Base-by-base conservation (phyloP, 768 basidiomycete species). In the Termitomyces sp. region DNA sequence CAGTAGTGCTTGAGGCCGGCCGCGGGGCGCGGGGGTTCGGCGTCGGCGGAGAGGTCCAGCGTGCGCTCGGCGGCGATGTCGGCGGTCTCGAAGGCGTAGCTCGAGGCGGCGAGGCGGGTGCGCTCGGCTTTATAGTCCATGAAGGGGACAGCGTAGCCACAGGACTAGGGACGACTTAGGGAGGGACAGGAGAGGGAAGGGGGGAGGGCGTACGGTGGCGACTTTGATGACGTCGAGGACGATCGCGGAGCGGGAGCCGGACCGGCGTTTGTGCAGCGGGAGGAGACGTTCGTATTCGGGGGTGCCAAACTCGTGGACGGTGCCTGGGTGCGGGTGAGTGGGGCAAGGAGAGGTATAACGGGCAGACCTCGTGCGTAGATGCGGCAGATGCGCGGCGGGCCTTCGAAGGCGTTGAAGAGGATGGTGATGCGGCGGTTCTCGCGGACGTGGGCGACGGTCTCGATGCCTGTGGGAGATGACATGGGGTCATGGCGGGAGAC, bases 381-480 rank as follows among this genome's bases (percentile, higher is more conserved):
- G 28, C 85, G 72, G 15, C 79, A 65, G 61, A 87, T 85, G 16
- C 78, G 73, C 5, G 86, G 80, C 1, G 81, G 77, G 4, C 84
- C 85, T 39, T 84, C 80, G 54, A 87, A 86, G 1, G 84, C 82
- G 57, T 78, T 77, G 69, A 87, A 86, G 60, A 86, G 69, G 50
- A 87, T 71, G 0, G 85, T 85, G 18, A 87, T 75, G 13, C 86
- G 72, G 1, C 77, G 79, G 61, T 87, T 87, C 53, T 86, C 85
- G 13, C 83, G 79, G 29, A 86, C 66, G 60, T 87, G 75, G 0
- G 76, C 64, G 26, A 76, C 74, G 8, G 76, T 77, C 53, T 77
- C 76, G 29, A 73, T 73, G 48, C 75, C 75, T 76, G n/a, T n/a
- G n/a, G 36, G 36, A 16, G 2, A 5, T 5, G 15, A 6, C 15